Evolutionary conservation across 225 moss, liverwort and hornwort genomes (phyloP).

Genomic region (Bryum argenteum): DNA sequence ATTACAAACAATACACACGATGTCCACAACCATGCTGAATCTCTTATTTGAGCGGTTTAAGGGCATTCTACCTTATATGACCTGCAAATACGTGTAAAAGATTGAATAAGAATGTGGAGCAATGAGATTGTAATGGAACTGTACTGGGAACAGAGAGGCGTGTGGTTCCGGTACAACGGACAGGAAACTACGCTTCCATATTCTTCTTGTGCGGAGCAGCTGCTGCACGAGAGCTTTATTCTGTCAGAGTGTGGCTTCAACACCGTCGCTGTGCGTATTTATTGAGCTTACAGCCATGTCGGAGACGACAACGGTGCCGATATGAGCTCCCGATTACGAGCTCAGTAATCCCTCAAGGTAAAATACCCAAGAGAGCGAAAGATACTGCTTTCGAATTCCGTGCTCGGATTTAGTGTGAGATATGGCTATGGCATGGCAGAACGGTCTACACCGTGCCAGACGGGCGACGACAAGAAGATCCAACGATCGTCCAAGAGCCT

Average conservation of each 20-base stretch:
- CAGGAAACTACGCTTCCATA: neutral
- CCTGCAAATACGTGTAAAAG: no score
- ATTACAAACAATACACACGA: no score
- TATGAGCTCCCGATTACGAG: no score
- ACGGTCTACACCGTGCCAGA: conserved; percentile 25
- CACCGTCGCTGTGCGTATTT: neutral
- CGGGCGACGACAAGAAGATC: conserved; percentile 31
- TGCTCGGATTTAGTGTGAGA: no score
- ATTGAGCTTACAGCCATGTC: conserved; percentile 9
- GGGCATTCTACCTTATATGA: no score
- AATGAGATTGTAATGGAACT: neutral
- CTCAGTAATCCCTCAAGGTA: no score
- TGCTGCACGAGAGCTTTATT: conserved; percentile 10
- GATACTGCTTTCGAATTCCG: no score
- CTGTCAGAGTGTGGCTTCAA: conserved; percentile 9
- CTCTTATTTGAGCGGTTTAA: no score
- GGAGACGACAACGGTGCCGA: neutral
- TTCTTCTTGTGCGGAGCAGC: conserved; percentile 27
- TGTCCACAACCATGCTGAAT: no score
- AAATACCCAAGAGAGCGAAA: no score
- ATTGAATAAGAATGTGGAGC: neutral
- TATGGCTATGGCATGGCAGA: conserved; percentile 14
- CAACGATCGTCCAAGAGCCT: conserved; percentile 25
- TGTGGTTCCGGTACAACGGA: conserved; percentile 1
- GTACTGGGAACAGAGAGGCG: neutral